phyloP scores from a whole-genome alignment of 1,139 yeast genomes.

The Candida sp. region DNA sequence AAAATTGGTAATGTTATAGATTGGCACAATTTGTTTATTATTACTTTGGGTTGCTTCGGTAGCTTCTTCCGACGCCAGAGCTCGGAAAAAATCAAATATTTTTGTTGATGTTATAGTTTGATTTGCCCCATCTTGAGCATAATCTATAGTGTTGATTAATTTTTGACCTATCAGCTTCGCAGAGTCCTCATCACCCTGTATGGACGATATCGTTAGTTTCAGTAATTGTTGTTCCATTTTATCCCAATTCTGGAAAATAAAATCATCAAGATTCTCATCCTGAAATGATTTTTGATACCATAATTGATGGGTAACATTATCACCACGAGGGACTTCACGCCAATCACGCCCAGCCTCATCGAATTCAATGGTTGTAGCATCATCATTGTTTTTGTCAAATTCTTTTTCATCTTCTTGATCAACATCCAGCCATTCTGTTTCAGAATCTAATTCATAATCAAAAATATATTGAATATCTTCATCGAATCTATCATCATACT shows the following conservation, averaged over 20 bases:
- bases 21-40: conserved; percentile 32
- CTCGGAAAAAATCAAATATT: conserved; percentile 44
- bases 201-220: conserved; percentile 18
- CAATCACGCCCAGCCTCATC: conserved; percentile 64
- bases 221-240: conserved; percentile 28
- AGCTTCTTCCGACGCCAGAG: conserved; percentile 25
- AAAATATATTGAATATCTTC: conserved; percentile 73
- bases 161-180: conserved; percentile 34
- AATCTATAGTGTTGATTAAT: conserved; percentile 48
- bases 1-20: conserved; percentile 39
- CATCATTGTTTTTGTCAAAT: conserved; percentile 10
- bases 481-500: conserved; percentile 66
- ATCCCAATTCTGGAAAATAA: conserved; percentile 24
- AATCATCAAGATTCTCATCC: conserved; percentile 20
- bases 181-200: conserved; percentile 25
- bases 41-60: conserved; percentile 22
- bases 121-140: conserved; percentile 21
- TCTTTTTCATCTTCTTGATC: conserved; percentile 17
- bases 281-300: conserved; percentile 12
- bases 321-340: conserved; percentile 65
- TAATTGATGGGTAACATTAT: conserved; percentile 28
- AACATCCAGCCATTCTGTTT: conserved; percentile 26
- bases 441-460: conserved; percentile 51
- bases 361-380: conserved; percentile 30
- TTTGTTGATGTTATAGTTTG: conserved; percentile 43